These are phyloP conservation scores for Lenwebbia sp. DNA, from an alignment of 345 rosid species.

Conservation along the genomic window DNA sequence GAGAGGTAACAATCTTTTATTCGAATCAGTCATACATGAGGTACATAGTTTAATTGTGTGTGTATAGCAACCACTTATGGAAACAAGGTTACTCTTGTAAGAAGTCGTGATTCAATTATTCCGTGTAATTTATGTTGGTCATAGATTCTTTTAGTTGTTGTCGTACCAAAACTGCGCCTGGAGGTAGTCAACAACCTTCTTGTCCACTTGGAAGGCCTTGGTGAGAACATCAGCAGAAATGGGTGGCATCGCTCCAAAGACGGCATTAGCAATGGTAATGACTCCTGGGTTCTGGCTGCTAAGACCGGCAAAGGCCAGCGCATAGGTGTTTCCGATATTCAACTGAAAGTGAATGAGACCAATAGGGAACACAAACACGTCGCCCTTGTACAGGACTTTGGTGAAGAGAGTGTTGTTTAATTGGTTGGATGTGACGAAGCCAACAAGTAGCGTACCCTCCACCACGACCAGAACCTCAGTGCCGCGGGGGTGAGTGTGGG, in stretches of 20 bases:
- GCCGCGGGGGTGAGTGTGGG: constrained; percentile 10
- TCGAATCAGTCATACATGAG: not conserved
- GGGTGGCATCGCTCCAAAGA: constrained; percentile 5
- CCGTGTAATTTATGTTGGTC: not conserved
- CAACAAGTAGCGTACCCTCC: constrained; percentile 5
- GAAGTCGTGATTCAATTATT: not conserved
- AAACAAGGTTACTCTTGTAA: not conserved
- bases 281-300: constrained; percentile 12
- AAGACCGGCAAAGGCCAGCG: constrained; percentile 4
- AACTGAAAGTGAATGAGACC: constrained; percentile 15
- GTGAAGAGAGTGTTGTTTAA: constrained; percentile 6
- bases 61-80: not conserved
- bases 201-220: constrained; percentile 8
- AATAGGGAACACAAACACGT: constrained; percentile 9
- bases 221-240: not conserved
- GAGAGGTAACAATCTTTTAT: not conserved
- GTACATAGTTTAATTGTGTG: not conserved
- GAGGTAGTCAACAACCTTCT: constrained; percentile 1
- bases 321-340: constrained; percentile 3
- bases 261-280: not conserved
- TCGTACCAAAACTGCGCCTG: constrained; percentile 3
- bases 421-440: constrained; percentile 12
- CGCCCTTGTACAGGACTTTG: constrained; percentile 6
- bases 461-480: constrained; percentile 1
- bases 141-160: not conserved